Evolutionary conservation across 495 filamentous ascomycete species (phyloP).

Genomic region (Penicillium ucsense): DNA sequence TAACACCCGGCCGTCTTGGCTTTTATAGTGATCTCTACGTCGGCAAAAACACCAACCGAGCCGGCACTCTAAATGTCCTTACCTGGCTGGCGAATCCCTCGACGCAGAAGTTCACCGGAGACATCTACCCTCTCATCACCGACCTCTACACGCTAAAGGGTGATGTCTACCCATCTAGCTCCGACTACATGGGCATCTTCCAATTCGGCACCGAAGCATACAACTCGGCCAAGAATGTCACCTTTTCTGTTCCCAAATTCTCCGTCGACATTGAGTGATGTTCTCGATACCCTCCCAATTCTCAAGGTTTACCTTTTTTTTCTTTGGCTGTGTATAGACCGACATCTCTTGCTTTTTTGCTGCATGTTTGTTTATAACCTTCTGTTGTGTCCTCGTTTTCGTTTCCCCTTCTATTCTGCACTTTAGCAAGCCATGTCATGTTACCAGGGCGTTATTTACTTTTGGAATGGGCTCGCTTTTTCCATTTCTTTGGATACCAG

Average conservation of each 20-base stretch:
- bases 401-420: too few relatives aligned
- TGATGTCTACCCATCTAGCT: slow-evolving; percentile 10
- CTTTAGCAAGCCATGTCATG: too few relatives aligned
- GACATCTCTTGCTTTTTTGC: too few relatives aligned
- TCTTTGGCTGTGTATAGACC: not conserved
- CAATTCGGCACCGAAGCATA: slow-evolving; percentile 31
- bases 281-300: not conserved
- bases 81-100: slow-evolving; percentile 20
- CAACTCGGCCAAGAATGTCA: slow-evolving; percentile 17
- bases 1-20: not conserved
- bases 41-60: slow-evolving; percentile 9
- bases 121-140: slow-evolving; percentile 27
- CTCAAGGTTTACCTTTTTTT: too few relatives aligned
- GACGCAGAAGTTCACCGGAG: slow-evolving; percentile 21
- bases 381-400: too few relatives aligned
- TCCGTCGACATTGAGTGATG: slow-evolving; percentile 20
- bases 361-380: too few relatives aligned
- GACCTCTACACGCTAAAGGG: slow-evolving; percentile 14
- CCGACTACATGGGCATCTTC: slow-evolving; percentile 27
- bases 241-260: slow-evolving; percentile 24
- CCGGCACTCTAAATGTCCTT: slow-evolving; percentile 17
- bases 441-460: too few relatives aligned
- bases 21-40: slow-evolving; percentile 21
- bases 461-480: too few relatives aligned
- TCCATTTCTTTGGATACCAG: too few relatives aligned